Percentiles rank a stretch among this genome's conserved stretches.
These are phyloP conservation scores for Dactylellina parvicollis DNA, from an alignment of 2,329 filamentous ascomycete genomes.

Conservation along the genomic window DNA sequence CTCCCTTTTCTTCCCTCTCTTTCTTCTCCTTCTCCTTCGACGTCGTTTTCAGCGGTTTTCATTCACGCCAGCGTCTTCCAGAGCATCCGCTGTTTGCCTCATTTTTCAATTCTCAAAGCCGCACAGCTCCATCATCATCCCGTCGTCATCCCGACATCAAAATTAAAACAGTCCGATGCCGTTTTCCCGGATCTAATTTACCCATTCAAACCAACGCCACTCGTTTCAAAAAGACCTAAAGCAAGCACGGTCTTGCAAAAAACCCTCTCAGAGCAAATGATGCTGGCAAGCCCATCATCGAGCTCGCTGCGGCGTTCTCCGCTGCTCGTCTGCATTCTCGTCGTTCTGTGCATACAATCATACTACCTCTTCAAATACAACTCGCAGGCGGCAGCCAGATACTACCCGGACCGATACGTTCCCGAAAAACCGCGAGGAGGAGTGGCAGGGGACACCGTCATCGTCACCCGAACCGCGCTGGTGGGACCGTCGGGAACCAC, in stretches of 20 bases:
- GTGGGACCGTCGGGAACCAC: constrained; percentile 29
- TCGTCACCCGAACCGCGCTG: constrained; percentile 38
- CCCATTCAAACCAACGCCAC: constrained; percentile 9
- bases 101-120: not conserved
- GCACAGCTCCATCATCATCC: not conserved
- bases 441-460: constrained; percentile 15
- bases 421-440: not conserved
- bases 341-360: constrained; percentile 43
- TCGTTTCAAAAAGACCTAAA: not conserved
- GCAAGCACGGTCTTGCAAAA: constrained; percentile 12
- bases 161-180: constrained; percentile 26
- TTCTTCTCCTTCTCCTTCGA: not conserved
- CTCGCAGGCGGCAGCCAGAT: constrained; percentile 17
- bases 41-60: too few species aligned
- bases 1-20: not conserved
- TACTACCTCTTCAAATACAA: constrained; percentile 50
- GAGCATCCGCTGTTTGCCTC: not conserved
- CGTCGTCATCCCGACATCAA: not conserved
- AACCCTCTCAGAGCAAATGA: constrained; percentile 1
- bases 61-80: not conserved
- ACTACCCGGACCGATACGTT: not conserved
- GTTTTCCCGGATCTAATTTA: constrained; percentile 25
- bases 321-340: constrained; percentile 40
- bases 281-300: constrained; percentile 42
- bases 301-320: constrained; percentile 44